Percentiles rank a stretch among this genome's conserved stretches.
These are phyloP conservation scores for Turnera subulata DNA, from an alignment of 345 rosid genomes.

Conservation along the genomic window DNA sequence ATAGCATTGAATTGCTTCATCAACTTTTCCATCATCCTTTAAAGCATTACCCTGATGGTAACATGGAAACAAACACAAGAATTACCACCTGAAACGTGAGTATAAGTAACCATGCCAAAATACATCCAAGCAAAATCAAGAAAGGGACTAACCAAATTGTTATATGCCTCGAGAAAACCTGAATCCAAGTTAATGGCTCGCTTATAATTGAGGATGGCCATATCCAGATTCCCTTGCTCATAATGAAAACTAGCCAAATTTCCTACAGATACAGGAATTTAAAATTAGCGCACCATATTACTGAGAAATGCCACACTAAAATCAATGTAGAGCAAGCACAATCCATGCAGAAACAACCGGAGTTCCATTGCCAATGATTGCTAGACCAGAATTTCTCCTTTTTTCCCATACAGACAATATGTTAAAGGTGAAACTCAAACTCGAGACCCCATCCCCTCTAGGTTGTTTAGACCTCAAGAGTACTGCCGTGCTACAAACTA, in stretches of 20 bases:
- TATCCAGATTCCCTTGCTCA: slow-evolving; percentile 82
- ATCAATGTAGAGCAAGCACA: too few species aligned
- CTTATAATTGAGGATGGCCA: slow-evolving; percentile 84
- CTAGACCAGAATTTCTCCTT: too few species aligned
- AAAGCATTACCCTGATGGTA: slow-evolving; percentile 83
- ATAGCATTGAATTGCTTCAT: slow-evolving; percentile 93
- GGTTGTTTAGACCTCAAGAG: too few species aligned
- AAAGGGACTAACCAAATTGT: slow-evolving; percentile 76
- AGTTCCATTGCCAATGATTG: too few species aligned
- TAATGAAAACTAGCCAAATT: slow-evolving; percentile 84
- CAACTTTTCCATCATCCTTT: slow-evolving; percentile 87
- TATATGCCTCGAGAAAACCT: slow-evolving; percentile 91
- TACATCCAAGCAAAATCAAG: slow-evolving; percentile 8
- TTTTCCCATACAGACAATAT: too few species aligned
- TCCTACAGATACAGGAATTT: too few species aligned
- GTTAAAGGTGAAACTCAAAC: too few species aligned
- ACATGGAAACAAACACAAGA: slow-evolving; percentile 1
- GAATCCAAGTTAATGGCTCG: slow-evolving; percentile 82
- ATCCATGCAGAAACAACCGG: too few species aligned
- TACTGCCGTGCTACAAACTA: too few species aligned
- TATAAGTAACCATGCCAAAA: neutral
- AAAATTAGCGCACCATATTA: too few species aligned
- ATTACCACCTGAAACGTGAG: neutral
- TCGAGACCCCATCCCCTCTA: too few species aligned
- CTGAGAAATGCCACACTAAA: too few species aligned